Conservation (phyloP, 352 stramenopile genomes). For the Stephanocyclus meneghinianus region DNA sequence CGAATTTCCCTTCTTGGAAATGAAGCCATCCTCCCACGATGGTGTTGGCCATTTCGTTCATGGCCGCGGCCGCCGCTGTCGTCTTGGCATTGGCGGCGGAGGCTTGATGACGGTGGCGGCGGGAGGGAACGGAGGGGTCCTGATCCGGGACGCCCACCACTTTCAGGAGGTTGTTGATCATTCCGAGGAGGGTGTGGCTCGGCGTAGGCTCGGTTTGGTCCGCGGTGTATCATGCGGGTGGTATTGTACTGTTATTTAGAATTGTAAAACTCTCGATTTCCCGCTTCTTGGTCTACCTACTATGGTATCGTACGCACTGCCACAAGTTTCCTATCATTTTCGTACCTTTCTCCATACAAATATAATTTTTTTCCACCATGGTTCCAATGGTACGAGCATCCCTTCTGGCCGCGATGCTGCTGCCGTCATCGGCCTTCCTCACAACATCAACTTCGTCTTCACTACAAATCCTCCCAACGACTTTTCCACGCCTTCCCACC, state of each 20-base stretch:
- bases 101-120: not conserved
- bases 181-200: not conserved
- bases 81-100: not conserved
- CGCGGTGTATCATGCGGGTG: too few species aligned
- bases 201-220: too few species aligned
- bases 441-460: not conserved
- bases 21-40: conserved; percentile 11
- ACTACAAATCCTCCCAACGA: not conserved
- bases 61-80: not conserved
- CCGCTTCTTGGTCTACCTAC: too few species aligned
- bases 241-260: too few species aligned
- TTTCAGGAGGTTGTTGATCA: conserved; percentile 51
- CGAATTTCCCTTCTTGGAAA: conserved; percentile 9
- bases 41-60: conserved; percentile 6
- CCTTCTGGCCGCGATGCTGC: not conserved
- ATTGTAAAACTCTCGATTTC: too few species aligned
- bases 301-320: too few species aligned
- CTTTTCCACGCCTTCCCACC: not conserved
- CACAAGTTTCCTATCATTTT: too few species aligned
- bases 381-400: not conserved
- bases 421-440: not conserved
- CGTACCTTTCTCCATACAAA: too few species aligned
- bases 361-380: not conserved
- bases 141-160: conserved; percentile 24
- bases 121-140: not conserved